These are phyloP conservation scores for Cnidoscolus chayamansa DNA, from an alignment of 441 rosid species.

Conservation along the genomic window DNA sequence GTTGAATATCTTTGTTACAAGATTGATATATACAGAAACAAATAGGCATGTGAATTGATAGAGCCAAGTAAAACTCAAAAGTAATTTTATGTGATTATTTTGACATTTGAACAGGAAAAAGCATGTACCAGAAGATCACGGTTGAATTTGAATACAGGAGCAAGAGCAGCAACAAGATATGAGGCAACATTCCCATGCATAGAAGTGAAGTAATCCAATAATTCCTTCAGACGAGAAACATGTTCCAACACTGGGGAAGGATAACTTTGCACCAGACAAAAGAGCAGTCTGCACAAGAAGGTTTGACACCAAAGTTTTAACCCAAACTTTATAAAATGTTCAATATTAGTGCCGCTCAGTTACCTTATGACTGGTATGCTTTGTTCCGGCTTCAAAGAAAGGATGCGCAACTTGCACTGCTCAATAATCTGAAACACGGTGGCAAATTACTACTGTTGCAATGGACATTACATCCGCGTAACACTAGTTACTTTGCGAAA, in stretches of 20 bases:
- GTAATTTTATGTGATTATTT: not conserved
- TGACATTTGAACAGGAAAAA: conserved; percentile 1
- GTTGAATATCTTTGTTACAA: not conserved
- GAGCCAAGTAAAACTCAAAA: not conserved
- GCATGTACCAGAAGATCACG: conserved; percentile 61
- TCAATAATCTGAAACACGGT: conserved; percentile 61
- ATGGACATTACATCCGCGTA: not conserved
- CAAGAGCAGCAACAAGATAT: conserved; percentile 51
- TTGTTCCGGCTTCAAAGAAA: conserved; percentile 63
- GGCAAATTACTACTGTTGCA: conserved; percentile 4
- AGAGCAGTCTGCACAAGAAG: conserved; percentile 51
- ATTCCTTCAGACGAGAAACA: conserved; percentile 63
- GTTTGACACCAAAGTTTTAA: conserved; percentile 18
- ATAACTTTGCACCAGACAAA: conserved; percentile 46
- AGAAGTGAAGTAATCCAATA: conserved; percentile 75
- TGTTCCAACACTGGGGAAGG: conserved; percentile 61
- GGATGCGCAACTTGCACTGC: conserved; percentile 72
- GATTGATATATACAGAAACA: not conserved
- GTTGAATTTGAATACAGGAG: conserved; percentile 63
- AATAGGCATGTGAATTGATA: not conserved
- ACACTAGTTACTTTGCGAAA: not conserved
- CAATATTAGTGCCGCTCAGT: conserved; percentile 7
- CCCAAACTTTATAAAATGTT: conserved; percentile 8
- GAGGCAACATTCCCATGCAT: conserved; percentile 63
- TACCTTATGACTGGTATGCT: conserved; percentile 60